Conservation (phyloP, 2,329 filamentous ascomycete genomes). For the Emmonsia crescens region DNA sequence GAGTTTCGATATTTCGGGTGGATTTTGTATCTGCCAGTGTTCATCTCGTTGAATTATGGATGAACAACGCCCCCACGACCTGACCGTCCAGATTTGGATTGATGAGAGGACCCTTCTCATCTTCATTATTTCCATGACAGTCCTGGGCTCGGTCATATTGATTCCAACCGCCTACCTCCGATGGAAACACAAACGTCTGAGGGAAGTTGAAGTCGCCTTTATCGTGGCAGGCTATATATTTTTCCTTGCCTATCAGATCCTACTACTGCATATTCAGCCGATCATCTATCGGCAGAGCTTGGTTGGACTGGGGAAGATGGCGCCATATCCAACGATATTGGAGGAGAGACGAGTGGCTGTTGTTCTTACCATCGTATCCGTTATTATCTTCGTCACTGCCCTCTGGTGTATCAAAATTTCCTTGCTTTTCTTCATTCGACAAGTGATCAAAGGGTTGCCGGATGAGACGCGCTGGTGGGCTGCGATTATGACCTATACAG, state of each 20-base stretch:
- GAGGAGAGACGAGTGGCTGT: background rate
- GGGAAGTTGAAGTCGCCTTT: background rate
- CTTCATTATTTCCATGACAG: background rate
- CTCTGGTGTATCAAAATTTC: background rate
- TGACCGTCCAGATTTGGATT: background rate
- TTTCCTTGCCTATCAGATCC: background rate
- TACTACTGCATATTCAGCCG: background rate
- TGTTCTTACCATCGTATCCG: background rate
- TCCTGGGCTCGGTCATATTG: background rate
- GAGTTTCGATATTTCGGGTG: background rate
- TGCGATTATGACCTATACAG: constrained; percentile 1
- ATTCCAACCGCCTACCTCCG: background rate
- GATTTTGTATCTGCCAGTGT: background rate
- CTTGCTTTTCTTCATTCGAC: background rate
- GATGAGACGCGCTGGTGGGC: constrained; percentile 4
- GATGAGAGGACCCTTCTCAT: background rate
- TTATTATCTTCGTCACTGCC: background rate
- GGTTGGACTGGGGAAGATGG: background rate
- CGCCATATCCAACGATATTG: background rate
- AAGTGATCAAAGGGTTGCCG: background rate
- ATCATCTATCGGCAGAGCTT: background rate
- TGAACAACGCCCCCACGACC: background rate
- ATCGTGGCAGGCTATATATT: background rate
- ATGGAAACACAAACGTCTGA: background rate
- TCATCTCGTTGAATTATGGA: background rate